Conservation (phyloP, 495 filamentous ascomycete genomes). For the Podospora didyma region DNA sequence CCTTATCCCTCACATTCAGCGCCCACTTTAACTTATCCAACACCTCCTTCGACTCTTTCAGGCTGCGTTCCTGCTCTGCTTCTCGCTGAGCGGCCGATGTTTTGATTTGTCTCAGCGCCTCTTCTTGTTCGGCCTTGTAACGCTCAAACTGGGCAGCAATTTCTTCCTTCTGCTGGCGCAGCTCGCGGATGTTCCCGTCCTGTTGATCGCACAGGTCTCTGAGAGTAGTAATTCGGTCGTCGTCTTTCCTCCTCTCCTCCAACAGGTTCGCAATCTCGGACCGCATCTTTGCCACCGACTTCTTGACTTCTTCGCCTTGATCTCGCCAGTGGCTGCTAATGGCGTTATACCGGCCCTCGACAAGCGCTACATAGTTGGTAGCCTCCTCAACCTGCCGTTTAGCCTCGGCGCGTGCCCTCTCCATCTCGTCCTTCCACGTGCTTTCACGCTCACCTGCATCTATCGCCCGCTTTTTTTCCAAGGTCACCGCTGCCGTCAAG, state of each 20-base stretch:
- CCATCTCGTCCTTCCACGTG: slow-evolving; percentile 57
- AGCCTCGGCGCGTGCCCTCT: slow-evolving; percentile 56
- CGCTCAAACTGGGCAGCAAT: slow-evolving; percentile 53
- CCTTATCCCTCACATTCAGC: slow-evolving; percentile 57
- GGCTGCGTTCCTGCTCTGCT: slow-evolving; percentile 47
- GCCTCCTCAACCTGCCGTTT: slow-evolving; percentile 61
- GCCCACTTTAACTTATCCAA: slow-evolving; percentile 67
- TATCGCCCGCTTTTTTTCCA: slow-evolving; percentile 60
- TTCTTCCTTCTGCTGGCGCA: slow-evolving; percentile 56
- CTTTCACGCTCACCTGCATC: slow-evolving; percentile 57
- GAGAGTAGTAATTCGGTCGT: slow-evolving; percentile 53
- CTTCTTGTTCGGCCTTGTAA: slow-evolving; percentile 63
- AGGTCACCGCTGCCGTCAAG: slow-evolving; percentile 60
- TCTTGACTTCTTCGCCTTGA: slow-evolving; percentile 57
- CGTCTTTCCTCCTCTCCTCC: slow-evolving; percentile 50
- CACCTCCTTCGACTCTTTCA: slow-evolving; percentile 58
- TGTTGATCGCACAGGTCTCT: slow-evolving; percentile 67
- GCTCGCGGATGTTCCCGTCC: slow-evolving; percentile 57
- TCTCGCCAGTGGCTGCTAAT: slow-evolving; percentile 62
- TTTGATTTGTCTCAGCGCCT: slow-evolving; percentile 53
- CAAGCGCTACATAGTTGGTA: slow-evolving; percentile 48
- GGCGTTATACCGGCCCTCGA: slow-evolving; percentile 66
- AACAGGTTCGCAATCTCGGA: slow-evolving; percentile 44
- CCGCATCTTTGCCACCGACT: slow-evolving; percentile 51
- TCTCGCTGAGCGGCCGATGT: slow-evolving; percentile 51